Evolutionary conservation across 768 basidiomycete species (phyloP).

Genomic region (Gautieria morchelliformis): DNA sequence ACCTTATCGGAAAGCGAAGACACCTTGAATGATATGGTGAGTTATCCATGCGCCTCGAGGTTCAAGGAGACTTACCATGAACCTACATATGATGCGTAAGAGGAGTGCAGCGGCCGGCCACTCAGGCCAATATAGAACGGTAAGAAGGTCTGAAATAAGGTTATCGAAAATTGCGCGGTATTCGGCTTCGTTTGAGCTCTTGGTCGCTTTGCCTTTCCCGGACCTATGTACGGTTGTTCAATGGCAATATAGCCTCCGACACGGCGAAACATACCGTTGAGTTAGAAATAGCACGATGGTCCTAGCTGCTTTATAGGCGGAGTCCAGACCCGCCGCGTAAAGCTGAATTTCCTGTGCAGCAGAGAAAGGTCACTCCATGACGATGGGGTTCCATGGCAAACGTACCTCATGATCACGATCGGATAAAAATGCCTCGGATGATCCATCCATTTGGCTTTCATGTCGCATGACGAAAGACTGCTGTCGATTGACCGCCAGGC

Average conservation of each 20-base stretch:
- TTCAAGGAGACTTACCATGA: constrained; percentile 52
- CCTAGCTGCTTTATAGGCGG: constrained; percentile 76
- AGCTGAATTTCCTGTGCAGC: constrained; percentile 52
- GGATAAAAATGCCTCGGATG: constrained; percentile 45
- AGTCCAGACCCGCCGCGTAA: constrained; percentile 65
- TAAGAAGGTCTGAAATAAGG: constrained; percentile 77
- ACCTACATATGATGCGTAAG: constrained; percentile 69
- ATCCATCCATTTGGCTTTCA: constrained; percentile 42
- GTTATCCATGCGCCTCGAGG: not conserved
- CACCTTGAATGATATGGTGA: constrained; percentile 37
- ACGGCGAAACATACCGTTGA: constrained; percentile 33
- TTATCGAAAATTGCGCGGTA: constrained; percentile 91
- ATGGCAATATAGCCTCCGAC: not conserved
- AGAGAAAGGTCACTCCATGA: not conserved
- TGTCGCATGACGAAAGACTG: constrained; percentile 50
- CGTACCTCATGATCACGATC: constrained; percentile 59
- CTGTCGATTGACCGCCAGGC: constrained; percentile 52
- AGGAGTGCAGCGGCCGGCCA: constrained; percentile 91
- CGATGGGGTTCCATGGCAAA: not conserved
- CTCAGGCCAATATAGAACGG: constrained; percentile 89
- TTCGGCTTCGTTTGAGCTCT: constrained; percentile 89
- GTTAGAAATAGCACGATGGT: constrained; percentile 74
- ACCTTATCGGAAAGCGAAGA: constrained; percentile 78
- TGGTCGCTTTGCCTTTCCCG: constrained; percentile 79
- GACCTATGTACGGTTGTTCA: constrained; percentile 37